Base-by-base conservation (phyloP, 2,329 filamentous ascomycete genomes). In the Talaromyces funiculosus region DNA sequence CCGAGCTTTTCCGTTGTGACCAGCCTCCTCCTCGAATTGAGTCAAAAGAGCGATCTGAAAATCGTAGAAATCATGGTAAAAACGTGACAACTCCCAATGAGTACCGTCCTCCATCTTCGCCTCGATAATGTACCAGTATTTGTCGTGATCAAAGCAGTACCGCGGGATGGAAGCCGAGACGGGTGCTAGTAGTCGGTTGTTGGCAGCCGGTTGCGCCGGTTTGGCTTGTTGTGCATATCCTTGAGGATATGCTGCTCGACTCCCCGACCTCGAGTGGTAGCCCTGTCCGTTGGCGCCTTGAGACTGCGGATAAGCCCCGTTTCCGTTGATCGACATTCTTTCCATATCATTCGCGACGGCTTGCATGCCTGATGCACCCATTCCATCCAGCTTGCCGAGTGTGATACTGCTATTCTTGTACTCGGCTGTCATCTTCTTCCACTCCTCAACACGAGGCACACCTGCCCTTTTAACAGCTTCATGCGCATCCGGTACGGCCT, bases 361-460 rank as follows among this genome's bases (percentile, higher is more conserved):
- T 66, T 84, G 82, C 66, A 83, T 55, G 37, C 53, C 54, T 78
- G 57, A 26, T 10, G 66, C 62, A 2, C 56, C 60, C 53, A 69
- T 64, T 24, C 65, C 63, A 60, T 93, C 90, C 67, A 95, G 93
- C 76, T 93, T 96, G 66, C 94, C 94, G 43, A 99, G 80, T 0
- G 92, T 93, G 72, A 99, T 97, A 77, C 94, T 97, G 74, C 92
- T 96, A 73, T 97, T 97, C 81, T 99, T 99, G 78, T 99, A 99
- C 65, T 97, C 93, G 60, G 93, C 93, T 0, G 94, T 92, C 91
- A 97, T 97, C 78, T 95, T 96, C 81, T 99, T 99, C 94, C 94
- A 99, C 70, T 99, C 94, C 72, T 99, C 94, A 3, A 99, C 94
- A 69, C 88, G 89, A 12, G 94, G 94, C 7, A 99, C 92, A 20